phyloP scores from a whole-genome alignment of 2,329 filamentous ascomycete species.

The Tolypocladium guangdongense region DNA sequence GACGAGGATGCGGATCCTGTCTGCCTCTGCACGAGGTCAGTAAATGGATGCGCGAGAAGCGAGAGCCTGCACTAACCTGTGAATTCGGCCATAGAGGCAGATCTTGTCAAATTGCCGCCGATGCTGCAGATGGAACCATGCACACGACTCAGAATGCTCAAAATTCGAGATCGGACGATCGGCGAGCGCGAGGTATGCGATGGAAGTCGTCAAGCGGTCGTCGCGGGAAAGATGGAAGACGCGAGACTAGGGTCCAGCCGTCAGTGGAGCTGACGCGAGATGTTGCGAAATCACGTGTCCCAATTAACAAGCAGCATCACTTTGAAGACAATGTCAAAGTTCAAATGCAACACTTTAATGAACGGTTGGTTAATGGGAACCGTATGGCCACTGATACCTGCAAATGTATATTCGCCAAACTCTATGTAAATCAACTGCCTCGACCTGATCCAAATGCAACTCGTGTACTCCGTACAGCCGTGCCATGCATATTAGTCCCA shows the following conservation, averaged over 20 bases:
- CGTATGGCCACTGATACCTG: neutral
- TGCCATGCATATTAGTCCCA: neutral
- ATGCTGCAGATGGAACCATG: neutral
- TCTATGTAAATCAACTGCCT: too few relatives aligned
- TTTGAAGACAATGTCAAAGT: neutral
- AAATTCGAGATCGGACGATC: neutral
- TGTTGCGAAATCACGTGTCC: conserved; percentile 18
- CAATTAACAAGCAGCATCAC: neutral
- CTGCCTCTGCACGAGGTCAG: conserved; percentile 36
- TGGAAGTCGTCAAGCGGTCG: neutral
- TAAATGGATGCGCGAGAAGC: neutral
- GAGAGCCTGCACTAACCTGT: conserved; percentile 11
- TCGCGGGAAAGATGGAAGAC: neutral
- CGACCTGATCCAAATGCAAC: neutral
- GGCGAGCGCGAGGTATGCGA: neutral
- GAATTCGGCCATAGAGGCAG: conserved; percentile 16
- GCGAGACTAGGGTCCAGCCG: neutral
- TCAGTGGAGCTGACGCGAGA: conserved; percentile 10
- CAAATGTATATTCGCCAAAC: too few relatives aligned
- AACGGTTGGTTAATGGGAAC: neutral
- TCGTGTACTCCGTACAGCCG: neutral
- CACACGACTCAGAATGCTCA: neutral
- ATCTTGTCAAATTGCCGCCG: neutral
- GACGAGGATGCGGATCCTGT: conserved; percentile 89
- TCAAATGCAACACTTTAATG: neutral